Evolutionary conservation across 352 stramenopile genomes (phyloP).

Genomic region (Phytophthora boehmeriae): DNA sequence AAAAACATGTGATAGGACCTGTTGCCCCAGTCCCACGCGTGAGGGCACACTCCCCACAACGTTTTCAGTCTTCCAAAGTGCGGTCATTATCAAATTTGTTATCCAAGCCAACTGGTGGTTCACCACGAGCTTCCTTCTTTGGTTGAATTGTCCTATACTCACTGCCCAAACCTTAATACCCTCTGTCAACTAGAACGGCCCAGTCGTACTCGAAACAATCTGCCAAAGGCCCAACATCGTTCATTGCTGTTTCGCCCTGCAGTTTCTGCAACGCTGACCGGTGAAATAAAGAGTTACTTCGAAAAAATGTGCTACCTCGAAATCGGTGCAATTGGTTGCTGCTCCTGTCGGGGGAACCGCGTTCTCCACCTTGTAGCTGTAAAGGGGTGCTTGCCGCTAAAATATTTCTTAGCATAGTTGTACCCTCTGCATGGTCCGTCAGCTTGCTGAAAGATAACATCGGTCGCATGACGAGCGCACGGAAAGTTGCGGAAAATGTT

Average conservation of each 20-base stretch:
- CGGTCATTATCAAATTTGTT: neutral
- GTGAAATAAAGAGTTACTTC: neutral
- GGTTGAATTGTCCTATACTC: neutral
- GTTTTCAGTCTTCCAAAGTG: neutral
- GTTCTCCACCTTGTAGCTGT: conserved; percentile 7
- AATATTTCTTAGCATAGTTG: neutral
- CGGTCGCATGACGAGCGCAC: conserved; percentile 1
- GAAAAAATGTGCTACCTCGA: neutral
- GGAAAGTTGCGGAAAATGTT: neutral
- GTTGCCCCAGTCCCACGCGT: neutral
- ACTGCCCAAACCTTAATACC: neutral
- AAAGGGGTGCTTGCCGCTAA: conserved; percentile 1
- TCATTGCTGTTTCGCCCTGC: neutral
- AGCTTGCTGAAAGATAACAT: conserved; percentile 1
- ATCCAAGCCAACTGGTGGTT: neutral
- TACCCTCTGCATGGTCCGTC: neutral
- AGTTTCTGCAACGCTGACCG: neutral
- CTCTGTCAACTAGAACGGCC: conserved; percentile 1
- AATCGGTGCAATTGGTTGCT: neutral
- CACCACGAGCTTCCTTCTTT: conserved; percentile 3
- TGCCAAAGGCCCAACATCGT: neutral
- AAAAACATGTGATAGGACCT: neutral
- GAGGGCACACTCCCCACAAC: neutral
- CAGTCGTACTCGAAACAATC: neutral
- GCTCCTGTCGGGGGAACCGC: neutral